Base-by-base conservation (phyloP, 371 early-diverging fungal species). In the Mortierella sp. region DNA sequence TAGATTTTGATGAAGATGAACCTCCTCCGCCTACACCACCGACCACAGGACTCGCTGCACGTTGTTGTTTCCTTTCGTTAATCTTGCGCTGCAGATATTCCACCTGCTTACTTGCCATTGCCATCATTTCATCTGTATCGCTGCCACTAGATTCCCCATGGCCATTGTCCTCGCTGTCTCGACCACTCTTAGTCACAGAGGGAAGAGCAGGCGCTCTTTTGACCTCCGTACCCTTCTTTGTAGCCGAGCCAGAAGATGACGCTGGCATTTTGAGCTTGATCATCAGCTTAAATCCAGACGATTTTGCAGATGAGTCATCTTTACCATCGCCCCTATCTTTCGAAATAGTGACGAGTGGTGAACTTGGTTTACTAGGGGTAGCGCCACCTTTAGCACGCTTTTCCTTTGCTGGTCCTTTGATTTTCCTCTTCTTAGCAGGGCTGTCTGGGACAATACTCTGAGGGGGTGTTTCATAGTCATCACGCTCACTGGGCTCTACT, bases 61-160 rank as follows among this genome's bases (percentile, higher is more conserved):
- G 75, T 53, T 60, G 63, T 37, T 49, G 64, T 45, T 71, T 75
- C 60, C 63, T 68, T 37, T 70, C 75, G 4, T 75, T 59, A 22
- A 80, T 68, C 62, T 75, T 80, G 51, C 81, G 81, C 65, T 80
- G 67, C 31, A 80, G 54, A 31, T 75, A 68, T 49, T 57, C 75
- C 2, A 80, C 45, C 42, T 80, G 81, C 40, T 74, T 66, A 51
- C 70, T 73, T 7, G 79, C 73, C 28, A 40, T 19, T 0, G 62
- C 57, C 70, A 80, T 80, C 68, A 80, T 75, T 54, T 80, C 72
- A 26, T 80, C 81, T 26, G 75, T 75, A 49, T 79, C 80, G 13
- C 71, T 71, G 15, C 81, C 63, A 22, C 65, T 71, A 2, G 75
- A 74, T 15, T 12, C 29, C 15, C 43, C 34, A 13, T 17, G 0